Evolutionary conservation across 2,329 filamentous ascomycete species (phyloP).

Genomic region (Verticillium zaregamsianum): DNA sequence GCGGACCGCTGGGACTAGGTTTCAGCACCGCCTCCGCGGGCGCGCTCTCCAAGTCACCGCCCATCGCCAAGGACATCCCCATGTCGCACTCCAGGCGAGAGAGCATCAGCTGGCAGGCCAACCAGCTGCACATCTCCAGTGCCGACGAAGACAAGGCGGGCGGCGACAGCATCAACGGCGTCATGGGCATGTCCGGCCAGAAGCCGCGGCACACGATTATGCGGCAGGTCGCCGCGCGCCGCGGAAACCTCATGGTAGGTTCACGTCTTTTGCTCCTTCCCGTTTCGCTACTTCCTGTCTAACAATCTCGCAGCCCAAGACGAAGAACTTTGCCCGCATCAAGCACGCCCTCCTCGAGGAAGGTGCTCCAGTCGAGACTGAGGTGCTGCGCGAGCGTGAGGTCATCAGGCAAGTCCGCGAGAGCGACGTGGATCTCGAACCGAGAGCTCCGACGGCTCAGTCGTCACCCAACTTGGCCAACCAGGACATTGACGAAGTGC

Average conservation of each 20-base stretch:
- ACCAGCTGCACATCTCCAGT: conserved; percentile 77
- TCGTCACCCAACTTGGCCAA: conserved; percentile 67
- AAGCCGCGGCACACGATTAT: conserved; percentile 66
- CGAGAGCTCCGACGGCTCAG: conserved; percentile 44
- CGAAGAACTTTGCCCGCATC: conserved; percentile 91
- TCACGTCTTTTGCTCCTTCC: neutral
- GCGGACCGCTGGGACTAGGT: conserved; percentile 44
- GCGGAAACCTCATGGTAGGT: conserved; percentile 82
- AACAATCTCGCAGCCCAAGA: conserved; percentile 67
- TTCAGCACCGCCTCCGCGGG: conserved; percentile 37
- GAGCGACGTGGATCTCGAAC: conserved; percentile 67
- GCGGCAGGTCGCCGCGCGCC: conserved; percentile 74
- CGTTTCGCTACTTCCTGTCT: neutral
- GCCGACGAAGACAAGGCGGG: conserved; percentile 71
- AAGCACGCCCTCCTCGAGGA: conserved; percentile 87
- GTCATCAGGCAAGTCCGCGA: conserved; percentile 94
- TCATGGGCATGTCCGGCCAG: neutral
- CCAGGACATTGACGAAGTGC: conserved; percentile 65
- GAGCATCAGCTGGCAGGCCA: conserved; percentile 86
- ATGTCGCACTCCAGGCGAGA: conserved; percentile 63
- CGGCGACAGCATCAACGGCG: conserved; percentile 42
- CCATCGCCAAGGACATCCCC: conserved; percentile 39
- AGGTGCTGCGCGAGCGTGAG: conserved; percentile 86
- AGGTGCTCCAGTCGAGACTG: conserved; percentile 78
- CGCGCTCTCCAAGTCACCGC: conserved; percentile 68